A percentile compares a stretch with the other conserved stretches of the same genome.
Conservation (phyloP, 179 eudicot genomes). For the Beta lomatogona region DNA sequence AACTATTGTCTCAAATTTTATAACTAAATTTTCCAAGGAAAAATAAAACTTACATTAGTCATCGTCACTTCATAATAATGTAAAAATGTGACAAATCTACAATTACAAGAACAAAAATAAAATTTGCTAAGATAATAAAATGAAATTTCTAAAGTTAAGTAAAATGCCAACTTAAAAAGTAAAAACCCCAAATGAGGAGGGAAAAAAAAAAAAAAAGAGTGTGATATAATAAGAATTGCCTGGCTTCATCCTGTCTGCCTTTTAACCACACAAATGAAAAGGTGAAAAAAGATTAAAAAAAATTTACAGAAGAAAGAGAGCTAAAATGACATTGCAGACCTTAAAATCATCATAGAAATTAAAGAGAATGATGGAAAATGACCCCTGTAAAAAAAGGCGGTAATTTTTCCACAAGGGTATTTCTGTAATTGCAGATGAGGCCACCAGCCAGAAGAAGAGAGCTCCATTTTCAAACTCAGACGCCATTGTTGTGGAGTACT, state of each 20-base stretch:
- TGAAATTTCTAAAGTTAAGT: not conserved
- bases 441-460: not conserved
- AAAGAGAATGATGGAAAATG: conserved; percentile 34
- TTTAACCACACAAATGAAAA: conserved; percentile 32
- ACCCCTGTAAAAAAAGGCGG: conserved; percentile 22
- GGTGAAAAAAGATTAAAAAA: not conserved
- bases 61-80: not conserved
- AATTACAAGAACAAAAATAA: not conserved
- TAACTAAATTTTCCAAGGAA: too few species aligned
- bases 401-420: conserved; percentile 4
- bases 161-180: too few species aligned
- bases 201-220: not conserved
- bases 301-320: conserved; percentile 24
- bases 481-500: not conserved
- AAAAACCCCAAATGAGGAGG: not conserved
- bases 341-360: conserved; percentile 22
- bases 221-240: conserved; percentile 34
- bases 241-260: conserved; percentile 71
- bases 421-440: not conserved
- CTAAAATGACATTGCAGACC: conserved; percentile 25
- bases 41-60: not conserved
- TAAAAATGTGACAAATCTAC: not conserved
- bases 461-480: not conserved
- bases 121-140: not conserved
- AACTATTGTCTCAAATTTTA: too few species aligned